Percentiles rank a stretch among this genome's conserved stretches.
These are phyloP conservation scores for Piromyces finnis DNA, from an alignment of 192 early-diverging fungal species.

Conservation along the genomic window DNA sequence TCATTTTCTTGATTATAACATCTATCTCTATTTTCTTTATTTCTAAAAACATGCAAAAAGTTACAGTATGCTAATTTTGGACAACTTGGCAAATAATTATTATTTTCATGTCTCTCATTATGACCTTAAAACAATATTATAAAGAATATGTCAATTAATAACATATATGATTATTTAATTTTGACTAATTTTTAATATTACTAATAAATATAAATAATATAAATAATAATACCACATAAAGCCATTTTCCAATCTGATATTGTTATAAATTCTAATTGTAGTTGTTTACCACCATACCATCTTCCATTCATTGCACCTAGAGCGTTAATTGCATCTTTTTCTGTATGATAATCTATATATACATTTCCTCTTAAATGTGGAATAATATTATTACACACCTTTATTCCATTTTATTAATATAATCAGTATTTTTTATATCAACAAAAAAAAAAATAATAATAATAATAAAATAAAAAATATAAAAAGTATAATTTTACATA, in stretches of 20 bases:
- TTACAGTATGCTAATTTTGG: background rate
- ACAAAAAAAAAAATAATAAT: no score
- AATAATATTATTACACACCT: conserved; percentile 18
- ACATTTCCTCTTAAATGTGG: conserved; percentile 21
- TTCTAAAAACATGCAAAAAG: background rate
- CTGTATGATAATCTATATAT: conserved; percentile 19
- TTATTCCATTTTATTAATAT: background rate
- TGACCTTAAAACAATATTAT: background rate
- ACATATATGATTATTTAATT: no score
- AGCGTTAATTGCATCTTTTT: conserved; percentile 12
- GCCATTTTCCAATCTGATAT: conserved; percentile 21
- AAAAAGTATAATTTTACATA: background rate
- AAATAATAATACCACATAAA: conserved; percentile 16
- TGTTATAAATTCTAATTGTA: conserved; percentile 12
- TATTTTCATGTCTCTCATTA: background rate
- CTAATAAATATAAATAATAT: no score
- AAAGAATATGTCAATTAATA: no score
- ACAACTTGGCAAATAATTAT: background rate
- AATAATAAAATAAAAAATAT: no score
- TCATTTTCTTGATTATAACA: background rate
- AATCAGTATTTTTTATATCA: no score
- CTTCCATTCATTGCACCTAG: conserved; percentile 11
- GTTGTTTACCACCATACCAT: conserved; percentile 16
- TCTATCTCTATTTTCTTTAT: background rate
- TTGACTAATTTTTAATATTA: no score